Evolutionary conservation across 345 rosid genomes (phyloP).

Genomic region (Carallia pectinifolia): DNA sequence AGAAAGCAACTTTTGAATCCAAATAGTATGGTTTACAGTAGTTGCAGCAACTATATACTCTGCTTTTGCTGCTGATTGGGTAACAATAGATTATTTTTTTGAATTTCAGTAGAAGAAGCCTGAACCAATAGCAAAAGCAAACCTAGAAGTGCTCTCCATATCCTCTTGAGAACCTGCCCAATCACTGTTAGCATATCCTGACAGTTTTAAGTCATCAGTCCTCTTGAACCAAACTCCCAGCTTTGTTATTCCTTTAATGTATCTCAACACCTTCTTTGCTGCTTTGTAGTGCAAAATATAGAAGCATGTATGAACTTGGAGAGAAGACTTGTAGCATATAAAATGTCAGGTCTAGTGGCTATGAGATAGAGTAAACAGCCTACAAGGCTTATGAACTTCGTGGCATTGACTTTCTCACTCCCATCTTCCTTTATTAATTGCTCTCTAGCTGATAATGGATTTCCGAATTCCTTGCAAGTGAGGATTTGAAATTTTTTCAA

Average conservation of each 20-base stretch:
- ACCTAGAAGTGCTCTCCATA: not conserved
- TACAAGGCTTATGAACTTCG: not conserved
- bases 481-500: not conserved
- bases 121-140: not conserved
- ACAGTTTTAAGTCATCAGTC: not conserved
- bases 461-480: not conserved
- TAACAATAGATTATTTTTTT: not conserved
- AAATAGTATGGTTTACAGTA: not conserved
- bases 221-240: not conserved
- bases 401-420: not conserved
- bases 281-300: not conserved
- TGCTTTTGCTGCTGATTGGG: not conserved
- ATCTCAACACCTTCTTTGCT: not conserved
- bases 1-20: not conserved
- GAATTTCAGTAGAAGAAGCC: not conserved
- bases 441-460: not conserved
- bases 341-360: not conserved
- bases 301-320: not conserved
- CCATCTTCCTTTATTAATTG: not conserved
- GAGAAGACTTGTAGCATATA: not conserved
- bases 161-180: not conserved
- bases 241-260: not conserved
- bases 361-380: not conserved
- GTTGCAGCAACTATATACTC: not conserved
- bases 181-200: not conserved